A percentile compares a stretch with the other conserved stretches of the same genome.
Evolutionary conservation across 495 filamentous ascomycete genomes (phyloP).

Genomic region (Penicillium arizonense): DNA sequence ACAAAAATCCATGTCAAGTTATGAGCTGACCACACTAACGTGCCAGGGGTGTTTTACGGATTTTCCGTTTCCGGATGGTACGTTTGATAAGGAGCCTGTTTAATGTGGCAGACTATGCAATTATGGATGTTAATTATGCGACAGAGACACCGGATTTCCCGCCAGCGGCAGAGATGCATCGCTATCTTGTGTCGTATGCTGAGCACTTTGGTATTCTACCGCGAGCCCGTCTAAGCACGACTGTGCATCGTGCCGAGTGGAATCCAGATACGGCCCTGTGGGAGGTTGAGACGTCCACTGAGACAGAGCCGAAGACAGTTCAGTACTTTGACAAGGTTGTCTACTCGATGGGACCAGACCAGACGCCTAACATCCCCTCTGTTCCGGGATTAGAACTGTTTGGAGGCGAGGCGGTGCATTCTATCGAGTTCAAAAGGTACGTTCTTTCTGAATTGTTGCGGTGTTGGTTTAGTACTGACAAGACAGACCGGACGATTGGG

Average conservation of each 20-base stretch:
- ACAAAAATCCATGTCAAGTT: neutral
- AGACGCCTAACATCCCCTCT: conserved; percentile 12
- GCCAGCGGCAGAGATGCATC: neutral
- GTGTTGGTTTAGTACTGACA: neutral
- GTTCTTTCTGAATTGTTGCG: neutral
- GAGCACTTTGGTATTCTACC: neutral
- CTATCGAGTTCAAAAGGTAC: conserved; percentile 20
- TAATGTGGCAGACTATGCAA: neutral
- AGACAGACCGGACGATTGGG: neutral
- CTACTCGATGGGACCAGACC: conserved; percentile 2
- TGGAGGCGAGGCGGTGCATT: conserved; percentile 24
- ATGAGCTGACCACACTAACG: neutral
- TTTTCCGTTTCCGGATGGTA: conserved; percentile 36
- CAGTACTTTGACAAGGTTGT: conserved; percentile 2
- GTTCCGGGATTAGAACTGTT: conserved; percentile 19
- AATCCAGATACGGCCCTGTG: neutral
- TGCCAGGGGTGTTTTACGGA: conserved; percentile 16
- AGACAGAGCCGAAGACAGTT: neutral
- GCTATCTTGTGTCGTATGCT: neutral
- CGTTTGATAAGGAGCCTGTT: conserved; percentile 3
- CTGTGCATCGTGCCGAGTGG: neutral
- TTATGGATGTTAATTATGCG: neutral
- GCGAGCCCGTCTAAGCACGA: neutral
- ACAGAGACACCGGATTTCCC: neutral
- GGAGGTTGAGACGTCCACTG: neutral